Percentiles rank a stretch among this genome's conserved stretches.
These are phyloP conservation scores for Fusarium marasasianum DNA, from an alignment of 2,329 filamentous ascomycete species.

Conservation along the genomic window DNA sequence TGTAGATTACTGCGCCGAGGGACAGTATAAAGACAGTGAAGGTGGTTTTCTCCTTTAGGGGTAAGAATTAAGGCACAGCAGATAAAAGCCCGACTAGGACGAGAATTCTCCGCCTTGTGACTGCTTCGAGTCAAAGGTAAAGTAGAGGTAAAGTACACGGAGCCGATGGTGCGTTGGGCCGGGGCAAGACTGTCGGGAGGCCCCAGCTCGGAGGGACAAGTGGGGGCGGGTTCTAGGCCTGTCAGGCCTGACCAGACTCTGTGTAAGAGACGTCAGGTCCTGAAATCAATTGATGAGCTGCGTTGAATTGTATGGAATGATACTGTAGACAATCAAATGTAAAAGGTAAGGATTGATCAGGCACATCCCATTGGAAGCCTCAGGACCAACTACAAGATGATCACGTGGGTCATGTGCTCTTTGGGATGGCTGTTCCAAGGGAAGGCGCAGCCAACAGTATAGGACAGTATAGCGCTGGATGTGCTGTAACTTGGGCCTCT, in stretches of 20 bases:
- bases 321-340: not conserved
- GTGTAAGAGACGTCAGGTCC: constrained; percentile 14
- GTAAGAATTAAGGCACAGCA: not conserved
- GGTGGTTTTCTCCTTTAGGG: not conserved
- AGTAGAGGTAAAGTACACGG: constrained; percentile 6
- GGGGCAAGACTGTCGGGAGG: constrained; percentile 14
- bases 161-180: constrained; percentile 29
- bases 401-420: constrained; percentile 33
- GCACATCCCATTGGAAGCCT: not conserved
- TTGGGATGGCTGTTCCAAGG: not conserved
- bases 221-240: constrained; percentile 18
- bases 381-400: constrained; percentile 7
- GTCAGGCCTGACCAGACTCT: not conserved
- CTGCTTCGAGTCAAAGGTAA: constrained; percentile 9
- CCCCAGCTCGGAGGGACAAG: constrained; percentile 19
- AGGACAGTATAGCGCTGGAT: not conserved
- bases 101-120: constrained; percentile 25
- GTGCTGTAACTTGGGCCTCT: constrained; percentile 4
- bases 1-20: constrained; percentile 2
- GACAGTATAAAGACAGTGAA: not conserved
- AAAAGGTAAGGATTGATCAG: constrained; percentile 2
- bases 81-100: constrained; percentile 3
- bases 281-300: constrained; percentile 1
- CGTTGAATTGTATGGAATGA: not conserved
- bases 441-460: constrained; percentile 17